phyloP scores from a whole-genome alignment of 495 filamentous ascomycete species.

The Penicillium angulare region DNA sequence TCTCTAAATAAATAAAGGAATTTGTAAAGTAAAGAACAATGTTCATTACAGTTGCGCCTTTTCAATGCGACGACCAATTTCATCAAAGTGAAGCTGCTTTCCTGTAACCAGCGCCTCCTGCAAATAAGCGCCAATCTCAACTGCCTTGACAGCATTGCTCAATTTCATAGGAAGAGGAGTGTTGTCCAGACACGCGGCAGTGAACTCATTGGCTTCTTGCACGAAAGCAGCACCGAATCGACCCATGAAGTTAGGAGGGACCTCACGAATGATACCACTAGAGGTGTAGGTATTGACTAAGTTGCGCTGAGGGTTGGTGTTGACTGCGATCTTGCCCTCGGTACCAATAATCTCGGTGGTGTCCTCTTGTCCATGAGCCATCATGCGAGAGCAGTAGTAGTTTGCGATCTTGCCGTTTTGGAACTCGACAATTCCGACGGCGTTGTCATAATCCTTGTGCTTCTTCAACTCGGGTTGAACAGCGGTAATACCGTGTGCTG shows the following conservation, averaged over 20 bases:
- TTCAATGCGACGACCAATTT: slow-evolving; percentile 45
- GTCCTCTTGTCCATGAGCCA: slow-evolving; percentile 63
- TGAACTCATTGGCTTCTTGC: slow-evolving; percentile 57
- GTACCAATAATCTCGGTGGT: slow-evolving; percentile 65
- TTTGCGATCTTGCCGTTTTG: slow-evolving; percentile 59
- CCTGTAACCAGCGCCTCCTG: slow-evolving; percentile 55
- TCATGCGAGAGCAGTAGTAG: slow-evolving; percentile 60
- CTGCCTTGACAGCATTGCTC: slow-evolving; percentile 52
- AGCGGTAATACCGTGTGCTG: slow-evolving; percentile 55
- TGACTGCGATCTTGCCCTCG: slow-evolving; percentile 56
- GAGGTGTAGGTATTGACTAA: slow-evolving; percentile 49
- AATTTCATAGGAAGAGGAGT: slow-evolving; percentile 52
- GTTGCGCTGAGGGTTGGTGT: slow-evolving; percentile 47
- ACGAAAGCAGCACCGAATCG: slow-evolving; percentile 57
- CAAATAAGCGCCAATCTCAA: slow-evolving; percentile 56
- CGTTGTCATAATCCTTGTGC: slow-evolving; percentile 62
- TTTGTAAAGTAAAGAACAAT: not conserved
- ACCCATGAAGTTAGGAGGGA: slow-evolving; percentile 52
- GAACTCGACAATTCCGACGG: slow-evolving; percentile 63
- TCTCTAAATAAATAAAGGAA: no score
- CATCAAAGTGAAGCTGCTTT: slow-evolving; percentile 54
- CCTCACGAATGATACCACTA: slow-evolving; percentile 49
- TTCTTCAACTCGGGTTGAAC: slow-evolving; percentile 59
- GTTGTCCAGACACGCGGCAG: slow-evolving; percentile 50
- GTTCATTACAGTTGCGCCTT: slow-evolving; percentile 22